Conservation (phyloP, 768 basidiomycete species). For the Russula emetica region DNA sequence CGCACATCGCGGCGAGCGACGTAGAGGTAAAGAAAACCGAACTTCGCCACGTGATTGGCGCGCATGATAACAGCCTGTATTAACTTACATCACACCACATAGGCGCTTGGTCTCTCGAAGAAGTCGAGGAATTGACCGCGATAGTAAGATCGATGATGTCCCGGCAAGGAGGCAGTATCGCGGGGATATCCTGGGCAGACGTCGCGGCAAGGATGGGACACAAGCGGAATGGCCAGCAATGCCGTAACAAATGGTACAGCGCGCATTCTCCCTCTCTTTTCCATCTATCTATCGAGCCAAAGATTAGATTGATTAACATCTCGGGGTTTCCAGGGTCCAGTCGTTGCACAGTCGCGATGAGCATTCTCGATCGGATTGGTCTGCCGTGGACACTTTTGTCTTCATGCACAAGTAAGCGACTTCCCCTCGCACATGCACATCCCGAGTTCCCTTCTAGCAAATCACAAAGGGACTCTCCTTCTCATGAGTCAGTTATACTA, state of each 20-base stretch:
- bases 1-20: slow-evolving; percentile 1
- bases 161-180: neutral
- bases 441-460: neutral
- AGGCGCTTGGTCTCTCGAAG: slow-evolving; percentile 7
- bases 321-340: slow-evolving; percentile 1
- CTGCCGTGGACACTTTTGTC: slow-evolving; percentile 1
- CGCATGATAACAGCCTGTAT: neutral
- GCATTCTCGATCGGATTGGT: slow-evolving; percentile 6
- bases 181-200: slow-evolving; percentile 15
- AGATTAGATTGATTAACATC: neutral
- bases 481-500: neutral
- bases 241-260: slow-evolving; percentile 14
- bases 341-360: slow-evolving; percentile 18
- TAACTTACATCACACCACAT: neutral
- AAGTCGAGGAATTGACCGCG: slow-evolving; percentile 12
- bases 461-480: neutral
- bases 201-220: slow-evolving; percentile 9
- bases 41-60: neutral
- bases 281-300: neutral
- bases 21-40: neutral
- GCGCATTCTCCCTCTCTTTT: neutral
- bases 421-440: neutral
- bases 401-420: slow-evolving; percentile 19
- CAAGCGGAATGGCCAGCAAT: slow-evolving; percentile 15
- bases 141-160: slow-evolving; percentile 4